Conservation (phyloP, 108 stramenopile genomes). For the Aurantiochytrium sp. region DNA sequence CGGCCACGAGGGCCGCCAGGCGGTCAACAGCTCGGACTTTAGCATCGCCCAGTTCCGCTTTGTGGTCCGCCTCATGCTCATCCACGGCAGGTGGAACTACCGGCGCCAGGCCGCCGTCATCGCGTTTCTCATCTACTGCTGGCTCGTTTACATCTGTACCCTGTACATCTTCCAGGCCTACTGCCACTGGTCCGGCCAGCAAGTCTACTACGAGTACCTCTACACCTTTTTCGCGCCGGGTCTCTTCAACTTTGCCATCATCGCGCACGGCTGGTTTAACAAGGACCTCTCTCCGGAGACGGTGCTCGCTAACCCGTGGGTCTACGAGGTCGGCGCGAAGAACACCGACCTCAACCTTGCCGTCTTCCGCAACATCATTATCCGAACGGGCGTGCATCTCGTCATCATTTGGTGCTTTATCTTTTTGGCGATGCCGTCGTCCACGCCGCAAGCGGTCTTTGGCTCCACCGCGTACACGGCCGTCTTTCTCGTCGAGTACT, state of each 20-base stretch:
- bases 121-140: slow-evolving; percentile 95
- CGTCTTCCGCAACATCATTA: background rate
- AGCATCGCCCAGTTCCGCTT: slow-evolving; percentile 60
- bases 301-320: slow-evolving; percentile 15
- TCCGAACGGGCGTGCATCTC: background rate
- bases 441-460: background rate
- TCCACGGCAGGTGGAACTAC: slow-evolving; percentile 94
- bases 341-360: background rate
- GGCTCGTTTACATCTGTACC: slow-evolving; percentile 44
- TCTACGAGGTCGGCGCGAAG: background rate
- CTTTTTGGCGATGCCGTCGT: background rate
- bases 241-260: slow-evolving; percentile 65
- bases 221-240: slow-evolving; percentile 59
- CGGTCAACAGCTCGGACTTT: slow-evolving; percentile 60
- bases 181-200: background rate
- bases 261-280: slow-evolving; percentile 81
- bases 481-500: background rate
- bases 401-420: slow-evolving; percentile 12
- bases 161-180: slow-evolving; percentile 17
- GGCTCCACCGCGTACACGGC: background rate
- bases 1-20: slow-evolving; percentile 89
- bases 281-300: slow-evolving; percentile 77
- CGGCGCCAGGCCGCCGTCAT: slow-evolving; percentile 76
- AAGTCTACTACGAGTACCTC: background rate
- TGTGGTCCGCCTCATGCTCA: slow-evolving; percentile 76